Conservation (phyloP, 805 yeast species). For the Phaffomyces thermotolerans region DNA sequence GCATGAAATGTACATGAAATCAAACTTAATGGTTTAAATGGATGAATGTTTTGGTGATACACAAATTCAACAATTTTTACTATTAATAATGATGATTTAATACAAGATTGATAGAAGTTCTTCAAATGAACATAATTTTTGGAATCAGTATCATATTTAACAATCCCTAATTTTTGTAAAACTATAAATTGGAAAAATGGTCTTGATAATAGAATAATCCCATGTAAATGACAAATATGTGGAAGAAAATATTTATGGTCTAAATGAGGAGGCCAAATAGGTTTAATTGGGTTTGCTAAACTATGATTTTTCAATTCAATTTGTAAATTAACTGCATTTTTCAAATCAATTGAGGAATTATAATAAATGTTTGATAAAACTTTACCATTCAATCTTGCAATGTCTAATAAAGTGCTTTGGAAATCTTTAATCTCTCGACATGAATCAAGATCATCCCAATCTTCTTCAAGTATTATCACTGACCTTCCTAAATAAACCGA, state of each 20-base stretch:
- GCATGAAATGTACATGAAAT: constrained; percentile 30
- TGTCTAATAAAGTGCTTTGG: constrained; percentile 25
- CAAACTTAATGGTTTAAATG: constrained; percentile 30
- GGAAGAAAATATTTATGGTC: constrained; percentile 23
- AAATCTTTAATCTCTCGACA: constrained; percentile 18
- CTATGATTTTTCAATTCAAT: constrained; percentile 31
- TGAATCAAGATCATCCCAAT: constrained; percentile 32
- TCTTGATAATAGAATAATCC: constrained; percentile 31
- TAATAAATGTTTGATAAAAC: constrained; percentile 29
- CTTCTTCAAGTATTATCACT: constrained; percentile 28
- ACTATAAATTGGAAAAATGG: constrained; percentile 35
- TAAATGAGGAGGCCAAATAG: constrained; percentile 16
- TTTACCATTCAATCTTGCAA: constrained; percentile 26
- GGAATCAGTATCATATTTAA: constrained; percentile 10
- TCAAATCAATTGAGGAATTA: constrained; percentile 25
- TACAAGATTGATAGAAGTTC: constrained; percentile 30
- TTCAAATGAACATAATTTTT: constrained; percentile 14
- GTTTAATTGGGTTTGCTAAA: constrained; percentile 25
- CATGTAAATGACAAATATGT: constrained; percentile 32
- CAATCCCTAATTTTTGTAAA: constrained; percentile 16
- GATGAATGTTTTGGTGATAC: constrained; percentile 24
- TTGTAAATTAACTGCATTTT: constrained; percentile 29
- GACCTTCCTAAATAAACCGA: constrained; percentile 33
- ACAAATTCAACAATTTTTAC: constrained; percentile 27
- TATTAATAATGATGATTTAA: constrained; percentile 30